Percentiles rank a stretch among this genome's conserved stretches.
phyloP scores from a whole-genome alignment of 2,329 filamentous ascomycete species.

The Keithomyces neogunnii region DNA sequence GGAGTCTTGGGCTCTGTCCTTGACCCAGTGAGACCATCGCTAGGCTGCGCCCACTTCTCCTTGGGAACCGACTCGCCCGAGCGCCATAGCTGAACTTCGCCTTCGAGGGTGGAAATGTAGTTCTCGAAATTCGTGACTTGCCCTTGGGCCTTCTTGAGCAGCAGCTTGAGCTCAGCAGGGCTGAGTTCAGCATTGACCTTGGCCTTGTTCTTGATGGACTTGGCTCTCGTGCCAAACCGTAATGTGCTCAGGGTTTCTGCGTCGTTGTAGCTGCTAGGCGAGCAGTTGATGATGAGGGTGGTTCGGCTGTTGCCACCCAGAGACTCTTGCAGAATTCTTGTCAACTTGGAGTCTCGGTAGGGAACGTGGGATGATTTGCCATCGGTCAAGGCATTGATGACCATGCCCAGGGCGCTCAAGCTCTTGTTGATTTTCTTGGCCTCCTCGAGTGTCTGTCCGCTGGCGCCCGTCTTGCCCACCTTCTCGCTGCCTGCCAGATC shows the following conservation, averaged over 20 bases:
- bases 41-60: slow-evolving; percentile 73
- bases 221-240: slow-evolving; percentile 90
- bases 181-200: slow-evolving; percentile 99
- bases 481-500: slow-evolving; percentile 98
- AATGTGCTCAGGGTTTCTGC: slow-evolving; percentile 87
- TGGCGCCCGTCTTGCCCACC: slow-evolving; percentile 96
- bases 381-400: slow-evolving; percentile 95
- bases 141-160: slow-evolving; percentile 85
- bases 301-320: slow-evolving; percentile 96
- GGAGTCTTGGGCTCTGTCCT: slow-evolving; percentile 35
- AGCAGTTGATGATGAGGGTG: slow-evolving; percentile 98
- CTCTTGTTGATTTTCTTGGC: slow-evolving; percentile 99
- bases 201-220: slow-evolving; percentile 99
- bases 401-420: slow-evolving; percentile 95
- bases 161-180: slow-evolving; percentile 84
- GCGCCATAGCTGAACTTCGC: slow-evolving; percentile 81
- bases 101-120: slow-evolving; percentile 77
- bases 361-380: slow-evolving; percentile 95
- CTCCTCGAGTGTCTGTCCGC: slow-evolving; percentile 93
- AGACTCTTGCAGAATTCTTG: slow-evolving; percentile 92
- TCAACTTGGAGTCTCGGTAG: slow-evolving; percentile 96
- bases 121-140: slow-evolving; percentile 83
- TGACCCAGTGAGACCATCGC: slow-evolving; percentile 35
- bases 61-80: slow-evolving; percentile 80
- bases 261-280: slow-evolving; percentile 98